phyloP scores from a whole-genome alignment of 306 rosid genomes.

The Cicer judaicum region DNA sequence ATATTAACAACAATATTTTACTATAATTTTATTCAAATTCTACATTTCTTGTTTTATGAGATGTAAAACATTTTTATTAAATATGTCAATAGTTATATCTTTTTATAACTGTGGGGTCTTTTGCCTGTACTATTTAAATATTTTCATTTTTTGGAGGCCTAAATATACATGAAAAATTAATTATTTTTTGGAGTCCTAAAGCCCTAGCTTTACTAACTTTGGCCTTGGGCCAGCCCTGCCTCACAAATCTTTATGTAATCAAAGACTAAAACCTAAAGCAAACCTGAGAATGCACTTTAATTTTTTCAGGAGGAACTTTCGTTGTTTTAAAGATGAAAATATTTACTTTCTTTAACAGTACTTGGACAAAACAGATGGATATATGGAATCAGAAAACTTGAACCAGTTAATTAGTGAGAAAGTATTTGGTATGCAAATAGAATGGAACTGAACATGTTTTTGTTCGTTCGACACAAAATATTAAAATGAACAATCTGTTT shows the following conservation, averaged over 20 bases:
- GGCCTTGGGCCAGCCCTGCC: too few relatives aligned
- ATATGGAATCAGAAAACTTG: neutral
- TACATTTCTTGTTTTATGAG: too few relatives aligned
- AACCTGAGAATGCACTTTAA: neutral
- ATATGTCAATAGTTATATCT: too few relatives aligned
- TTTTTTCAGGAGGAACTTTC: neutral
- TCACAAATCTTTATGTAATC: neutral
- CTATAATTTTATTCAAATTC: too few relatives aligned
- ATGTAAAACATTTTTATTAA: too few relatives aligned
- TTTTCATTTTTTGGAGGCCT: too few relatives aligned
- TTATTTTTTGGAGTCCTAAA: too few relatives aligned
- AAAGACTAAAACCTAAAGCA: neutral
- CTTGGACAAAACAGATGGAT: neutral
- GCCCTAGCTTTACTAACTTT: too few relatives aligned
- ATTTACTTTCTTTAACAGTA: neutral
- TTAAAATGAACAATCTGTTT: neutral
- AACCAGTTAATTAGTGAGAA: neutral
- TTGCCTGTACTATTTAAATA: too few relatives aligned
- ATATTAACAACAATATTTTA: too few relatives aligned
- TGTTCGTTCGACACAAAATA: neutral
- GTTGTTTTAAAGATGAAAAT: neutral
- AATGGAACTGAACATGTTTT: neutral
- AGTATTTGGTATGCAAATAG: neutral
- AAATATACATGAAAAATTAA: too few relatives aligned
- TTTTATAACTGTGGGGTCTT: too few relatives aligned